A percentile compares a stretch with the other conserved stretches of the same genome.
phyloP scores from a whole-genome alignment of 805 yeast species.

The Hanseniaspora lachancei region DNA sequence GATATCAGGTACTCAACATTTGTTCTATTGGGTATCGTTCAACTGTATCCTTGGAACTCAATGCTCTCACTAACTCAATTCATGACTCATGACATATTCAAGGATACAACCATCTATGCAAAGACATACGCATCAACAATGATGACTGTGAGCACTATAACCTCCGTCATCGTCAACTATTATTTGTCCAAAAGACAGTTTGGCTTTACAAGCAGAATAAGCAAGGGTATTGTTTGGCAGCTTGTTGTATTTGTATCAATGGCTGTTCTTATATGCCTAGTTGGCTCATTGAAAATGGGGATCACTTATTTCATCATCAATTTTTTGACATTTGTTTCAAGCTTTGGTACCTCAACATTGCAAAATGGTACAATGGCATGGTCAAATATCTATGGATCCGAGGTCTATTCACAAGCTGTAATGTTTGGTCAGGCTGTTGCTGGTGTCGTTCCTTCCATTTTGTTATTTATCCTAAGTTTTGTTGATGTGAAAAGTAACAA shows the following conservation, averaged over 20 bases:
- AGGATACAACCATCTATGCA: constrained; percentile 37
- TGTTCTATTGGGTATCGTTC: constrained; percentile 57
- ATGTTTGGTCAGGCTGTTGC: constrained; percentile 94
- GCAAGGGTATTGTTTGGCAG: constrained; percentile 47
- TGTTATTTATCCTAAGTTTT: constrained; percentile 37
- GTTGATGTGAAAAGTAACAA: neutral
- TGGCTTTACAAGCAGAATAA: constrained; percentile 43
- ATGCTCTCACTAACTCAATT: constrained; percentile 76
- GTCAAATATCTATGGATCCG: constrained; percentile 60
- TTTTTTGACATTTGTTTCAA: constrained; percentile 48
- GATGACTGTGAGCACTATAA: constrained; percentile 73
- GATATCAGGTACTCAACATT: constrained; percentile 42
- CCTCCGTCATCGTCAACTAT: constrained; percentile 47
- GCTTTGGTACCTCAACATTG: constrained; percentile 66
- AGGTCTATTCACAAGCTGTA: constrained; percentile 64
- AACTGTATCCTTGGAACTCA: constrained; percentile 95
- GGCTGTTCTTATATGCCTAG: constrained; percentile 34
- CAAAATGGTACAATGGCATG: constrained; percentile 88
- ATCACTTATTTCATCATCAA: constrained; percentile 38
- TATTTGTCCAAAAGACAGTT: constrained; percentile 54
- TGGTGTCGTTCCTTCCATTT: constrained; percentile 76
- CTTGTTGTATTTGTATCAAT: constrained; percentile 43
- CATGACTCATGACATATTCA: constrained; percentile 47
- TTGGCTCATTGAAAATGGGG: constrained; percentile 16
- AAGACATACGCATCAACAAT: constrained; percentile 62